Evolutionary conservation across 2,329 filamentous ascomycete genomes (phyloP).

Genomic region (Clarireedia hainanense): DNA sequence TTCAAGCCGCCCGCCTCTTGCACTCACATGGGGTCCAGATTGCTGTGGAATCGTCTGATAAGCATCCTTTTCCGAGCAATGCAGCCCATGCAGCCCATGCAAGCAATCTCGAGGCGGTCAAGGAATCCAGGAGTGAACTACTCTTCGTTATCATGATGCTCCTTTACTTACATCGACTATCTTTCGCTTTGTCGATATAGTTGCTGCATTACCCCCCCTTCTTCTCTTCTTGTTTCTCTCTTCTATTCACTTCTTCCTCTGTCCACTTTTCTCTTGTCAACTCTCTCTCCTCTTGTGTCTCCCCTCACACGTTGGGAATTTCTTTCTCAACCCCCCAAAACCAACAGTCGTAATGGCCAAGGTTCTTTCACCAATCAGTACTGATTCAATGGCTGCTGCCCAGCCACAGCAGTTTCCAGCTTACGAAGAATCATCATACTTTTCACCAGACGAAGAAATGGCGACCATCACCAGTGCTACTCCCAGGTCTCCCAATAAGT

Average conservation of each 20-base stretch:
- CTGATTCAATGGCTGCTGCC: slow-evolving; percentile 5
- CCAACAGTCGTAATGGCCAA: slow-evolving; percentile 5
- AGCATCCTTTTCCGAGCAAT: slow-evolving; percentile 1
- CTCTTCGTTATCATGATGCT: background rate
- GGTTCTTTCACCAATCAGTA: slow-evolving; percentile 7
- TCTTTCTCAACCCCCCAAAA: background rate
- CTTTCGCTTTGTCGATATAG: background rate
- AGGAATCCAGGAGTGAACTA: slow-evolving; percentile 4
- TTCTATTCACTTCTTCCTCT: background rate
- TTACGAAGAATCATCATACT: slow-evolving; percentile 10
- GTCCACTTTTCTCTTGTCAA: background rate
- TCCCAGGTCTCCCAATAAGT: slow-evolving; percentile 13
- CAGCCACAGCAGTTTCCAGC: slow-evolving; percentile 8
- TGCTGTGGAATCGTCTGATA: slow-evolving; percentile 3
- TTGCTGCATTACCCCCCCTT: background rate
- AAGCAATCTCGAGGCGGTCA: slow-evolving; percentile 8
- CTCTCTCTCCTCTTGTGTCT: background rate
- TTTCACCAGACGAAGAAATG: slow-evolving; percentile 17
- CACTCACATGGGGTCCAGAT: background rate
- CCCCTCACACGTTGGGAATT: background rate
- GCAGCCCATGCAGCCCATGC: slow-evolving; percentile 5
- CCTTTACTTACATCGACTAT: background rate
- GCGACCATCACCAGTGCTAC: slow-evolving; percentile 12
- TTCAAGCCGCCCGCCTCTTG: background rate
- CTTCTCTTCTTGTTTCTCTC: background rate